Base-by-base conservation (phyloP, 495 filamentous ascomycete genomes). In the Penicillium coprophilum region DNA sequence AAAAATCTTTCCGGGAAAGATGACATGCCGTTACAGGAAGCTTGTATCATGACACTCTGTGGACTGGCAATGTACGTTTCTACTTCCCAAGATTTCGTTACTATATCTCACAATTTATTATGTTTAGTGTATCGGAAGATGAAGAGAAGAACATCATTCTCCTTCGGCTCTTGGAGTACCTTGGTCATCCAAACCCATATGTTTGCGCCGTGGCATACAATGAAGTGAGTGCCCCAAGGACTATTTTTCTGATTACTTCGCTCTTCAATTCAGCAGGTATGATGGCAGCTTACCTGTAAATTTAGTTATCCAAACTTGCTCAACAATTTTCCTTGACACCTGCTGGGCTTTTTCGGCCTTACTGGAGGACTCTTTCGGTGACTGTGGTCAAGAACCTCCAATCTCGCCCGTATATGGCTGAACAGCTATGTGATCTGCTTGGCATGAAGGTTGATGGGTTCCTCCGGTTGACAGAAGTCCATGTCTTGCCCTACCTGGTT, bases 111-210 rank as follows among this genome's bases (percentile, higher is more conserved):
- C 28, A n/a, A 24, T 13, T 51, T 10, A 12, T 23, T 24, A 17
- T 19, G 41, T 36, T 17, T 49, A 87, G 84, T 50, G 69, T 83
- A 41, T 87, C 82, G 27, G 75, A 77, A 23, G 89, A 91, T 58
- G 85, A 92, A 40, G 88, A 95, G 66, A 82, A 94, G 43, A 92
- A 93, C 61, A 81, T 97, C 47, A 88, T 91, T 34, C 78, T 98
- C 31, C 74, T 95, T 44, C 86, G 85, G 52, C 78, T 98, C 5
- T 75, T 96, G 23, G 87, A 95, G 34, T 97, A 92, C 65, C 77
- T 97, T 2, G 93, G 92, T 11, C 85, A 96, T 65, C 75, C 86
- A 24, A 95, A 94, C 68, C 80, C 85, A 17, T 82, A 96, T 6
- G 76, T 96, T 5, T 89, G 85, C 58, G 88, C 85, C 3, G 77